Evolutionary conservation across 805 yeast species (phyloP), one percentile per base, ranked within the genome.

Genomic region (Myxozyma udenii): DNA sequence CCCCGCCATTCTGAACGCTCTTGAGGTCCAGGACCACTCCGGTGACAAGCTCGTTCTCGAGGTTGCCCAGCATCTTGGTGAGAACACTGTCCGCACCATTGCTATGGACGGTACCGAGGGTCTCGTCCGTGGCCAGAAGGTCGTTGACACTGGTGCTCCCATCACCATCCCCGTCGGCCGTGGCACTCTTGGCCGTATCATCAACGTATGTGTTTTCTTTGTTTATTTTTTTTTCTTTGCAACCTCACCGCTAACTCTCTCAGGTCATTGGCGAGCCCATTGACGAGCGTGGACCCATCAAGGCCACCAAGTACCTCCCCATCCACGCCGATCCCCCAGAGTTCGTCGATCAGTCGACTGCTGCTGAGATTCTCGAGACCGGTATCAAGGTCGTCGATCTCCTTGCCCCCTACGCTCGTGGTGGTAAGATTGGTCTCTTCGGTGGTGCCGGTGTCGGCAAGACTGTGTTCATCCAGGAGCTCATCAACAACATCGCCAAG

Each of bases 401-500:
- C 73, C 83, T 91, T 66, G 98, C 98, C 67, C 98, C 98, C 68
- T 91, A 91, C 81, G 98, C 98, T 74, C 89, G 97, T 87, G 98
- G 98, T 87, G 95, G 98, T 87, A 91, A 91, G 85, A 91, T 91
- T 88, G 98, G 98, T 85, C 84, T 91, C 73, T 91, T 91, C 86
- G 98, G 98, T 82, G 98, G 98, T 91, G 98, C 98, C 77, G 98
- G 98, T 91, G 98, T 91, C 87, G 98, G 98, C 80, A 91, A 91
- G 79, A 91, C 98, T 77, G 98, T 91, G 62, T 91, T 91, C 80
- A 91, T 91, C 79, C 98, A 91, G 83, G 98, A 91, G 81, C 84
- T 91, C 80, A 91, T 91, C 77, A 91, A 93, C 90, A 91, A 91
- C 84, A 93, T 91, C 72, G 98, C 98, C 74, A 93, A 91, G 83